Conservation (phyloP, 345 rosid genomes). For the Isatis tinctoria region DNA sequence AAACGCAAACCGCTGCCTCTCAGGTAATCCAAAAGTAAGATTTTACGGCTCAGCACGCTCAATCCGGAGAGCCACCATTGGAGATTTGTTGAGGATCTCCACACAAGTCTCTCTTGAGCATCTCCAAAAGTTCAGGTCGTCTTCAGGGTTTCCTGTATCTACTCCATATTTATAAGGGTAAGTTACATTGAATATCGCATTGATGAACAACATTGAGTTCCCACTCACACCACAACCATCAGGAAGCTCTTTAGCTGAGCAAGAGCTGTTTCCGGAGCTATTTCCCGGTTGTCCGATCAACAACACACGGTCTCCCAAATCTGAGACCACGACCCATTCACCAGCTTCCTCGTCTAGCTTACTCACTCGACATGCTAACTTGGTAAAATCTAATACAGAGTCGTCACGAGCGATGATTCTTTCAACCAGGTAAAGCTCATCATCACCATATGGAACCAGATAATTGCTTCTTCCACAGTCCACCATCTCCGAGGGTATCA, state of each 20-base stretch:
- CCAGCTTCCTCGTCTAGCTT: background rate
- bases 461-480: background rate
- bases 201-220: background rate
- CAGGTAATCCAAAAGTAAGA: background rate
- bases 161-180: background rate
- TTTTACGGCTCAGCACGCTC: background rate
- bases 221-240: background rate
- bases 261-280: background rate
- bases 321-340: background rate
- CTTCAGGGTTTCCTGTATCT: background rate
- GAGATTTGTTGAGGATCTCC: background rate
- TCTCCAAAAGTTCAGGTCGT: background rate
- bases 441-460: background rate
- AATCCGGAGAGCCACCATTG: background rate
- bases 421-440: constrained; percentile 7
- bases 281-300: background rate
- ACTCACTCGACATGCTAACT: background rate
- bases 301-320: background rate
- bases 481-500: background rate
- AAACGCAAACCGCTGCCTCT: background rate
- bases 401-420: background rate
- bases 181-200: background rate
- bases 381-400: background rate
- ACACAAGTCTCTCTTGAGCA: background rate
- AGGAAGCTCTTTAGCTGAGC: background rate